Base-by-base conservation (phyloP, 768 basidiomycete genomes). In the Lyophyllum decastes region DNA sequence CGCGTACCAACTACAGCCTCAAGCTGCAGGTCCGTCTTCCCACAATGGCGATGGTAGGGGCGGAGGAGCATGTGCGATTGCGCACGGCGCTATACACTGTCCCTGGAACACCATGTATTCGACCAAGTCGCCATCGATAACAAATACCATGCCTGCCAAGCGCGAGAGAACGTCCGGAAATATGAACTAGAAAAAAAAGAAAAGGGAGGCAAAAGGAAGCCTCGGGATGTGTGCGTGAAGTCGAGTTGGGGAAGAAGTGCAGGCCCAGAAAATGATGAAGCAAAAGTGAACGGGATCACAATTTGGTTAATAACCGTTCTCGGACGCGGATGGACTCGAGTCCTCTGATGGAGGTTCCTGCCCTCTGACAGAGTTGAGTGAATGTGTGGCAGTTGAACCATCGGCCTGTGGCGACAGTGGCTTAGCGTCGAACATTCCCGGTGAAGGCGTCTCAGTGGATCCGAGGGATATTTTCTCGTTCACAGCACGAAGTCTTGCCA, bases 401-500 rank as follows among this genome's bases (percentile, higher is more conserved):
- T 89, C 88, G 9, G 86, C 83, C 17, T 87, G 83, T 41, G 88
- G 87, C 12, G 89, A 87, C 63, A 88, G 66, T 11, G 86, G 83
- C 59, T 84, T 77, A 59, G 80, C 79, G 66, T 77, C 74, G 57
- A 73, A 74, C 62, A 77, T 73, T 50, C 78, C 67, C 35, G 89
- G 83, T 34, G 87, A 84, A 30, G 86, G 79, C 27, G 86, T 82
- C 57, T 77, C 77, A 55, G 78, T 72, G 41, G 82, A 74, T 57
- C 81, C 82, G 24, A 92, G 84, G 2, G 90, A 88, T 22, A 94
- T 91, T 73, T 90, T 90, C 78, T 92, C 91, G 71, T 92, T 93
- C 63, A 93, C 78, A 8, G 82, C 76, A 55, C 89, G 85, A 45
- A 94, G 82, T 59, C 90, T 76, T 50, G 80, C 67, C 52, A 91